Evolutionary conservation across 2,329 filamentous ascomycete genomes (phyloP).

Genomic region (Aspergillus sojae): DNA sequence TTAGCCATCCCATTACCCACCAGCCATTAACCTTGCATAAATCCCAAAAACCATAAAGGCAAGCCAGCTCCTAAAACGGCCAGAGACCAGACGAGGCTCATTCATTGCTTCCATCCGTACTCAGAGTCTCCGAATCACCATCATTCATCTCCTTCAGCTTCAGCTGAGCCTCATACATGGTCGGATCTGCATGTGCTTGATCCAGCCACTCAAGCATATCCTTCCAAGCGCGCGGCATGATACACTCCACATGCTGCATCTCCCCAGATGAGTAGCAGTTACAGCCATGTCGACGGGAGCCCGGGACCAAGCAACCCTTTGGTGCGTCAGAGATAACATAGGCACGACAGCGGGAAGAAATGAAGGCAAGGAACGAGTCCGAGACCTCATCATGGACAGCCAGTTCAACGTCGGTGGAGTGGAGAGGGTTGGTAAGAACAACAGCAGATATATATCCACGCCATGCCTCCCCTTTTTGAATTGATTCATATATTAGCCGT

Average conservation of each 20-base stretch:
- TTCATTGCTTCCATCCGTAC: neutral
- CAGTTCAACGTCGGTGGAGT: slow-evolving; percentile 33
- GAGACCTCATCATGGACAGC: slow-evolving; percentile 9
- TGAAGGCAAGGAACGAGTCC: slow-evolving; percentile 33
- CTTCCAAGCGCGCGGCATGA: slow-evolving; percentile 60
- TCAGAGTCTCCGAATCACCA: neutral
- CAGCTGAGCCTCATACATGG: slow-evolving; percentile 42
- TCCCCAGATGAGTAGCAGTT: slow-evolving; percentile 73
- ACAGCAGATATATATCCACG: slow-evolving; percentile 43
- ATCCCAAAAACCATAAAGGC: too few species aligned
- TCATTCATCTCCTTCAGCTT: slow-evolving; percentile 25
- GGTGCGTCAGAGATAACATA: slow-evolving; percentile 61
- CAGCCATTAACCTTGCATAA: too few species aligned
- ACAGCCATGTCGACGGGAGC: slow-evolving; percentile 60
- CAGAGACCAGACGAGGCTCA: neutral
- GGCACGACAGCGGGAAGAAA: slow-evolving; percentile 59
- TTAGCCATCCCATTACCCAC: too few species aligned
- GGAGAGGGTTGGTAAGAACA: slow-evolving; percentile 42
- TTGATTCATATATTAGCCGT: slow-evolving; percentile 5
- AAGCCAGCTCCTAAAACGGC: too few species aligned
- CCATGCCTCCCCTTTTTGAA: slow-evolving; percentile 42
- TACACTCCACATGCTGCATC: slow-evolving; percentile 59
- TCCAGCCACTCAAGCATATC: slow-evolving; percentile 65
- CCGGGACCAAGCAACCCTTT: slow-evolving; percentile 56
- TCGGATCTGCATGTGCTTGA: slow-evolving; percentile 53